phyloP scores from a whole-genome alignment of 805 yeast genomes.

The Candida corydali region DNA sequence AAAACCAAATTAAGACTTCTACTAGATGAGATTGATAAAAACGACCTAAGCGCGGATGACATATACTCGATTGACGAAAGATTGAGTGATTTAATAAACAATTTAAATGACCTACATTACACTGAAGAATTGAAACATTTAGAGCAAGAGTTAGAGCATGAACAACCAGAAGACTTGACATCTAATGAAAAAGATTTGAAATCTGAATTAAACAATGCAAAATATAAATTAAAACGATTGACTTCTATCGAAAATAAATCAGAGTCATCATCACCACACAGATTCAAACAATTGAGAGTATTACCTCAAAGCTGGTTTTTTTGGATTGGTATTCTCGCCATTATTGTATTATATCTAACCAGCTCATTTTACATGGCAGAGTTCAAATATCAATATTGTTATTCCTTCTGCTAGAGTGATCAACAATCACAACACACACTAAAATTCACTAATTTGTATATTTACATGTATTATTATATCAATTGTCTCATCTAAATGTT shows the following conservation, averaged over 20 bases:
- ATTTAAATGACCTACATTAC: no score
- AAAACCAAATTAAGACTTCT: no score
- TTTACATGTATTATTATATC: conserved; percentile 4
- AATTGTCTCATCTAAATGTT: conserved; percentile 1
- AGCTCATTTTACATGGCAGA: conserved; percentile 24
- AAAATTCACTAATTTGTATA: conserved; percentile 3
- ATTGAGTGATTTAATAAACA: no score
- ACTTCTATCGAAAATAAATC: neutral
- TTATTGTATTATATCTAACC: conserved; percentile 11
- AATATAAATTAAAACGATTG: conserved; percentile 1
- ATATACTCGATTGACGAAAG: no score
- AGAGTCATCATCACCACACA: neutral
- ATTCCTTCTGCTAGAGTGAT: conserved; percentile 35
- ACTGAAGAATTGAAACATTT: no score
- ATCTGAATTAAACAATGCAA: conserved; percentile 19
- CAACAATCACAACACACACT: no score
- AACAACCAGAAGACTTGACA: neutral
- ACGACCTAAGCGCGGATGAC: no score
- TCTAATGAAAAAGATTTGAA: conserved; percentile 12
- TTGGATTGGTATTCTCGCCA: neutral
- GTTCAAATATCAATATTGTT: conserved; percentile 35
- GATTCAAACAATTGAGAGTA: no score
- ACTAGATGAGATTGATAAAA: no score
- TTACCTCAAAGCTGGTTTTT: no score
- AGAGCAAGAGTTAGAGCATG: no score